Evolutionary conservation across 2,329 filamentous ascomycete species (phyloP).

Genomic region (Cladosporium sphaerospermum): DNA sequence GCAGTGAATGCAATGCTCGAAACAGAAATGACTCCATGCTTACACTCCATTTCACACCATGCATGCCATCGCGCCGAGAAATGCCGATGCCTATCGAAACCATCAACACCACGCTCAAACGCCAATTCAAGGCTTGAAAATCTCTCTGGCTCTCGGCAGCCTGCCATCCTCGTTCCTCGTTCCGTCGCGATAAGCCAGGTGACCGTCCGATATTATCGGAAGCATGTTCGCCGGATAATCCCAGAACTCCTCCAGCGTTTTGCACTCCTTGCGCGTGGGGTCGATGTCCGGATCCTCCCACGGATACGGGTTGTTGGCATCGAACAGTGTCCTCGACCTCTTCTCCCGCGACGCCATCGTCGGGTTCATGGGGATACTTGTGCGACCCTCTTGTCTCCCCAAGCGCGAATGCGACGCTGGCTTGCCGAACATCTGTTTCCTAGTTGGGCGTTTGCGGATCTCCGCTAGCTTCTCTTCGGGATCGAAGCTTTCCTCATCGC

Average conservation of each 20-base stretch:
- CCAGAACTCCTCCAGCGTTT: conserved; percentile 19
- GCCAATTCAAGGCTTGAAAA: conserved; percentile 13
- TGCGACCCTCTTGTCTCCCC: background rate
- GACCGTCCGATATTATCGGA: conserved; percentile 18
- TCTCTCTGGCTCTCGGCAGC: conserved; percentile 14
- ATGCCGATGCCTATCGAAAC: background rate
- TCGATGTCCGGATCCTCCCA: conserved; percentile 4
- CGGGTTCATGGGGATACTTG: background rate
- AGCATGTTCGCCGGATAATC: conserved; percentile 17
- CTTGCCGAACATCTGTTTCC: conserved; percentile 30
- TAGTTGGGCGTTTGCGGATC: conserved; percentile 33
- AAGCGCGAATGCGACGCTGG: conserved; percentile 10
- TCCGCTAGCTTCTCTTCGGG: conserved; percentile 55
- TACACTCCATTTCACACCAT: background rate
- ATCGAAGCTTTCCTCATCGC: conserved; percentile 23
- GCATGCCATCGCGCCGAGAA: background rate
- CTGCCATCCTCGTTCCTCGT: conserved; percentile 12
- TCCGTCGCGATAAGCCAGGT: conserved; percentile 21
- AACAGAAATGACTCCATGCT: background rate
- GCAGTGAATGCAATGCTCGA: background rate
- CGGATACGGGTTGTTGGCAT: conserved; percentile 17
- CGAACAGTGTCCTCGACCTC: conserved; percentile 8
- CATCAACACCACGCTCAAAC: background rate
- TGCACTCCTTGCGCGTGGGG: conserved; percentile 6
- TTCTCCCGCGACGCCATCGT: conserved; percentile 1